Evolutionary conservation across 495 filamentous ascomycete species (phyloP).

Genomic region (Choiromyces venosus): DNA sequence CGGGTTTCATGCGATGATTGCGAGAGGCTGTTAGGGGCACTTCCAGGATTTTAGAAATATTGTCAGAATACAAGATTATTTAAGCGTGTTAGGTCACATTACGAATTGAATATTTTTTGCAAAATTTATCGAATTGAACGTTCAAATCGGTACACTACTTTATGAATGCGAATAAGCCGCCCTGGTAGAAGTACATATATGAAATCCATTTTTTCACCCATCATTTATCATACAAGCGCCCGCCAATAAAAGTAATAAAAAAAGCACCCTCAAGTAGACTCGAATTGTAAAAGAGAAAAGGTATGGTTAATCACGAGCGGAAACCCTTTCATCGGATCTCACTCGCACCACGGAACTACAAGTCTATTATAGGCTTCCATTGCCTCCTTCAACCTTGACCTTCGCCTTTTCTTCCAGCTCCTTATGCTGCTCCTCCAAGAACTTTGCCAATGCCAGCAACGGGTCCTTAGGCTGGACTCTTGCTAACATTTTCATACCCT

Average conservation of each 20-base stretch:
- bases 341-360: neutral
- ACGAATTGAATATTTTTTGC: neutral
- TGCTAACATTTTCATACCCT: constrained; percentile 86
- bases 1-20: neutral
- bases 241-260: neutral
- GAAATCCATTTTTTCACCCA: neutral
- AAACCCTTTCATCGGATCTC: neutral
- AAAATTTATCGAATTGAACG: neutral
- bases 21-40: neutral
- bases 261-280: neutral
- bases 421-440: constrained; percentile 70
- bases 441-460: constrained; percentile 78
- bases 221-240: neutral
- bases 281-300: neutral
- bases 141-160: neutral
- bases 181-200: neutral
- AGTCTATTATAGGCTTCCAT: constrained; percentile 6
- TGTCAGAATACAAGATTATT: neutral
- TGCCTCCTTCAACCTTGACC: constrained; percentile 32
- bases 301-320: neutral
- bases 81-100: neutral
- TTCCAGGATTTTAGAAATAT: neutral
- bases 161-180: neutral
- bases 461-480: constrained; percentile 82
- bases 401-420: constrained; percentile 57